Conservation (phyloP, 2,329 filamentous ascomycete species). For the Fusarium tjaetaba region DNA sequence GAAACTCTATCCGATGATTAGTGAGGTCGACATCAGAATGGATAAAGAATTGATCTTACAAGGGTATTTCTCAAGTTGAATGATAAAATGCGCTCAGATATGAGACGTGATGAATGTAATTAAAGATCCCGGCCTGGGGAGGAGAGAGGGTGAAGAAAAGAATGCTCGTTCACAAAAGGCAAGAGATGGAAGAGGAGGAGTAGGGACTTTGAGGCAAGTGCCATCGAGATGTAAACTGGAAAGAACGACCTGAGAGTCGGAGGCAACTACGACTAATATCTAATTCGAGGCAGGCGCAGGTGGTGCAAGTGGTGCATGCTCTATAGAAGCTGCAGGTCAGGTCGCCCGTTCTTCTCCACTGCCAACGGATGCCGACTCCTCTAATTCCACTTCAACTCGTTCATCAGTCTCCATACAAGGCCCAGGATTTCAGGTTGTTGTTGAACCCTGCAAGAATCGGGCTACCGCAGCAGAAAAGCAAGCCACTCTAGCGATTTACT, state of each 20-base stretch:
- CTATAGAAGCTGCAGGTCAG: conserved; percentile 9
- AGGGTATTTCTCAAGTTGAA: background rate
- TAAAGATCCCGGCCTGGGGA: conserved; percentile 20
- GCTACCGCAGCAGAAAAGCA: conserved; percentile 33
- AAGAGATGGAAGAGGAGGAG: background rate
- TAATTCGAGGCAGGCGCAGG: conserved; percentile 1
- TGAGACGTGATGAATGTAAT: conserved; percentile 22
- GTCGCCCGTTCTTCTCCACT: conserved; percentile 28
- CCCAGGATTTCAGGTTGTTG: conserved; percentile 24
- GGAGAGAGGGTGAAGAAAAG: background rate
- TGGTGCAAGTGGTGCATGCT: background rate
- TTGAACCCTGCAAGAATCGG: conserved; percentile 38
- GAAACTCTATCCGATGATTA: conserved; percentile 17
- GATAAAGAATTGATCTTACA: conserved; percentile 21
- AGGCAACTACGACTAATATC: conserved; percentile 5
- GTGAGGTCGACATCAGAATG: conserved; percentile 13
- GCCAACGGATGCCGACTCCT: conserved; percentile 24
- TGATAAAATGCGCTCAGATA: conserved; percentile 5
- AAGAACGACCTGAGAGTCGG: background rate
- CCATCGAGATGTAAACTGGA: conserved; percentile 7
- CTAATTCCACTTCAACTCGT: conserved; percentile 12
- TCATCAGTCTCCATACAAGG: background rate
- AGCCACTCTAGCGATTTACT: conserved; percentile 33
- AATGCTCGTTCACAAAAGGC: background rate
- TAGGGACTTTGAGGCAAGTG: conserved; percentile 8